Conservation (phyloP, 208 protist genomes). For the Eutreptiella sp. region DNA sequence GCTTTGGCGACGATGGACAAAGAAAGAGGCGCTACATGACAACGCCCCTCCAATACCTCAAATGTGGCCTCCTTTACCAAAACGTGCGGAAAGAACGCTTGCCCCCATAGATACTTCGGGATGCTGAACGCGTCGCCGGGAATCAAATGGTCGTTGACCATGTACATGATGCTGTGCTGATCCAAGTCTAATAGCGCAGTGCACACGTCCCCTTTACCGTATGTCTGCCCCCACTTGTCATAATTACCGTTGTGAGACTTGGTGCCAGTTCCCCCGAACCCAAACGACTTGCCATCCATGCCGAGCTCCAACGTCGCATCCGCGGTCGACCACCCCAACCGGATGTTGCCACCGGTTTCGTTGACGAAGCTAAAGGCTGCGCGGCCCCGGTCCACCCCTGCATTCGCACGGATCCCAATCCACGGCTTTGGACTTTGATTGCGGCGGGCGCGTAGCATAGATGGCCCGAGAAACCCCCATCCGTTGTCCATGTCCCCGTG, state of each 20-base stretch:
- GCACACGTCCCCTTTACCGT: neutral
- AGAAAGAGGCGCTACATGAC: no score
- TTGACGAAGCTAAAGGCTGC: conserved; percentile 11
- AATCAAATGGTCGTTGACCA: conserved; percentile 10
- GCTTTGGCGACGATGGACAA: no score
- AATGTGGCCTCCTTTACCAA: conserved; percentile 24
- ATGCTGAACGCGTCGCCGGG: conserved; percentile 13
- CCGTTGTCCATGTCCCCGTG: conserved; percentile 1
- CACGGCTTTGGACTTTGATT: conserved; percentile 9
- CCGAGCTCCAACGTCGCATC: conserved; percentile 18
- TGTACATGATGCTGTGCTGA: conserved; percentile 12
- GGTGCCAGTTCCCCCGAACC: conserved; percentile 18
- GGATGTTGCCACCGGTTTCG: conserved; percentile 18
- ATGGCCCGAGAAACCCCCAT: conserved; percentile 8
- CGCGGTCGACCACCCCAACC: conserved; percentile 9
- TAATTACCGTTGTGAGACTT: conserved; percentile 18
- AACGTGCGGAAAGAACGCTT: conserved; percentile 17
- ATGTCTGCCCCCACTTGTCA: conserved; percentile 13
- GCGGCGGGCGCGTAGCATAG: neutral
- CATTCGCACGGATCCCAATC: conserved; percentile 20
- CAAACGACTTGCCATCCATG: conserved; percentile 20
- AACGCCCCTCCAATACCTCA: no score
- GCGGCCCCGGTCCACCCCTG: neutral
- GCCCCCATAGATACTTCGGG: neutral
- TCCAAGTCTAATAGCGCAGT: conserved; percentile 21